Conservation (phyloP, 176 grass and related monocot genomes). For the Oryza nivara region DNA sequence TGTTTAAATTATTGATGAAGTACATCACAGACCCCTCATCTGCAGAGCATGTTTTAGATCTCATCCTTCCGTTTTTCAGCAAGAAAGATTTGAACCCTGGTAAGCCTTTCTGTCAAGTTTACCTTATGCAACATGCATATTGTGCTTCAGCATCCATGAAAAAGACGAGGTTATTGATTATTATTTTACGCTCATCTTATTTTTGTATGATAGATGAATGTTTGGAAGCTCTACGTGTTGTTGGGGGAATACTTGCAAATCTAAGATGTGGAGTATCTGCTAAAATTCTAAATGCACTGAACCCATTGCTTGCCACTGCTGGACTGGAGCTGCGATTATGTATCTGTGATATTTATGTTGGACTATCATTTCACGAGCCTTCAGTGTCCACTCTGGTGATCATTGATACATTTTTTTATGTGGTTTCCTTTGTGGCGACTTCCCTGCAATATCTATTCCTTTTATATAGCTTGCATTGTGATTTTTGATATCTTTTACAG, state of each 20-base stretch:
- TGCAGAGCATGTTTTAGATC: constrained; percentile 63
- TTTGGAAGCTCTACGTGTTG: constrained; percentile 71
- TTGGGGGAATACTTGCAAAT: constrained; percentile 69
- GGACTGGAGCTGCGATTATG: constrained; percentile 70
- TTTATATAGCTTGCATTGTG: constrained; percentile 27
- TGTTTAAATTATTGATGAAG: constrained; percentile 83
- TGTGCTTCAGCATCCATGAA: constrained; percentile 32
- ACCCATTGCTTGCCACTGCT: constrained; percentile 70
- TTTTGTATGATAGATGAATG: constrained; percentile 67
- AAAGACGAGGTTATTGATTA: background rate
- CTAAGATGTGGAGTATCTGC: constrained; percentile 53
- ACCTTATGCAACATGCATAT: constrained; percentile 9
- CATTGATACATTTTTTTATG: constrained; percentile 30
- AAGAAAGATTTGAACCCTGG: constrained; percentile 74
- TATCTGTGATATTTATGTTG: constrained; percentile 78
- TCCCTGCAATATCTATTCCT: constrained; percentile 20
- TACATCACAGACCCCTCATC: constrained; percentile 63
- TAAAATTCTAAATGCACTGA: constrained; percentile 74
- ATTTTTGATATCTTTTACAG: constrained; percentile 45
- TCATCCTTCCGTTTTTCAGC: constrained; percentile 86
- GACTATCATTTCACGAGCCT: constrained; percentile 61
- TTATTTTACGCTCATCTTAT: constrained; percentile 1
- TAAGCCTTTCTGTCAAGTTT: constrained; percentile 42
- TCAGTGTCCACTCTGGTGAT: constrained; percentile 76
- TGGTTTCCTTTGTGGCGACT: constrained; percentile 20